Conservation (phyloP, 345 rosid genomes). For the thale cress (Arabidopsis thaliana) region DNA sequence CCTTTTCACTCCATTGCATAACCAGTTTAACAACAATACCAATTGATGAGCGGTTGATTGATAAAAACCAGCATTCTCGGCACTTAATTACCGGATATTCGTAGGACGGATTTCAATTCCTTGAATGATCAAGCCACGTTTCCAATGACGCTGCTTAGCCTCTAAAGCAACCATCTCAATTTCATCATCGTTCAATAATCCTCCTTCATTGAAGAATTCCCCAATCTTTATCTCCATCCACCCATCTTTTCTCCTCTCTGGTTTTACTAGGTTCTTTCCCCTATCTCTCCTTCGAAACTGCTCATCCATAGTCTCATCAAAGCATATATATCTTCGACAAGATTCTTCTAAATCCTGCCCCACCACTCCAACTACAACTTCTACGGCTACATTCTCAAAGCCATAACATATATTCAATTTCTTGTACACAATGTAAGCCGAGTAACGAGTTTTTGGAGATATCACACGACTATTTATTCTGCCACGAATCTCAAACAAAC, state of each 20-base stretch:
- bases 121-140: constrained; percentile 8
- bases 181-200: neutral
- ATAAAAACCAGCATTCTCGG: neutral
- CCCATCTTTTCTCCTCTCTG: neutral
- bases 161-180: constrained; percentile 4
- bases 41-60: no score
- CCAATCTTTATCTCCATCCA: constrained; percentile 14
- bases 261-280: neutral
- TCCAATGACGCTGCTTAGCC: neutral
- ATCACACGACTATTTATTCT: neutral
- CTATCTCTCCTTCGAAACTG: neutral
- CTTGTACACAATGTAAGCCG: constrained; percentile 31
- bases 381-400: constrained; percentile 14
- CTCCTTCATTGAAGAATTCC: constrained; percentile 12
- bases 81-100: neutral
- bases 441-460: constrained; percentile 32
- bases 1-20: no score
- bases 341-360: neutral
- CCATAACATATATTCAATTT: neutral
- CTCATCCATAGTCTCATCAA: neutral
- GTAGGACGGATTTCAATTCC: constrained; percentile 16
- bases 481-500: constrained; percentile 34
- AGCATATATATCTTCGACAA: constrained; percentile 11
- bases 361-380: constrained; percentile 38
- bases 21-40: no score